Evolutionary conservation across 495 filamentous ascomycete species (phyloP), one percentile per base, ranked within the genome.

Genomic region (Xylaria curta): DNA sequence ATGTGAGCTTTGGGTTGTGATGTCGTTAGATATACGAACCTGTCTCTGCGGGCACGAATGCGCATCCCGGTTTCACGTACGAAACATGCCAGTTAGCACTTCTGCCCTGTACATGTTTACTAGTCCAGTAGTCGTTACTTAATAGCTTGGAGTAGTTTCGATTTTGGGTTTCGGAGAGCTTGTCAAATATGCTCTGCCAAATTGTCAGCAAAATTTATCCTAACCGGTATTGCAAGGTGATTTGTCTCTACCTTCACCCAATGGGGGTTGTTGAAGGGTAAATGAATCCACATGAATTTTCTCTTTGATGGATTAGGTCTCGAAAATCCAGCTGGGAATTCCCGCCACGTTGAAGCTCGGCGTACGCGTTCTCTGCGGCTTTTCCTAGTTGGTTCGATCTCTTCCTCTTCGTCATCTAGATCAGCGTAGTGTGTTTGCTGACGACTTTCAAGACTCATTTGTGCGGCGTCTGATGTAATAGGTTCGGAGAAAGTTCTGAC

Each of bases 211-310:
- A 4, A 21, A 51, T 26, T 19, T 17, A 8, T 38, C 21, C 8
- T 33, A 44, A 21, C 60, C 1, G 28, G 36, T 19, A 24, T 31
- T 3, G 9, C 6, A 0, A 0, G 74, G 69, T 7, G 17, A 79
- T 69, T 26, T 31, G 28, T 72, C 75, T 31, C 67, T 75, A 86
- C 85, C 75, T 87, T 88, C 15, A 91, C 90, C 90, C 90, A 92
- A 8, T 85, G 84, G 3, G 90, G 86, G 76, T 91, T 89, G 4
- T 87, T 92, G 70, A 87, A 92, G 0, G 89, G 89, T 36, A 91
- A 78, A 75, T 92, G 90, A 47, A 91, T 87, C 90, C 90, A 92
- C 66, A 88, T 83, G 46, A 91, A 85, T 74, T 89, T 85, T 15
- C 79, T 80, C 73, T 73, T 75, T 5, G 73, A 69, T 9, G 81